phyloP scores from a whole-genome alignment of 257 asterid genomes.

The Plantago major region DNA sequence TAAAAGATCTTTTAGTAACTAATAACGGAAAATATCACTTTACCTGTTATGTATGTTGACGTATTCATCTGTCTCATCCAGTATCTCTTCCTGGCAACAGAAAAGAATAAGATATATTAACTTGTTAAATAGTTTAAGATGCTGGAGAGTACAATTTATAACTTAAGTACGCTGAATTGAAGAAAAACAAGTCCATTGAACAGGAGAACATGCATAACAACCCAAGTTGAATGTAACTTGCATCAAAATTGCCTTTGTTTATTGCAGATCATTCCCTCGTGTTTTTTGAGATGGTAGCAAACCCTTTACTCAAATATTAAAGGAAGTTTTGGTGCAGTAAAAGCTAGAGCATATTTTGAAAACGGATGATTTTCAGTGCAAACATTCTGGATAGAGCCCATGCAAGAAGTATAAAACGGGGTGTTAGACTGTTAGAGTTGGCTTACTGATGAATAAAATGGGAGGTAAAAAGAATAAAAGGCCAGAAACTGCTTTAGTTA shows the following conservation, averaged over 20 bases:
- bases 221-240: too few relatives aligned
- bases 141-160: neutral
- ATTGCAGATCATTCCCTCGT: too few relatives aligned
- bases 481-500: neutral
- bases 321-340: too few relatives aligned
- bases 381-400: too few relatives aligned
- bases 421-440: neutral
- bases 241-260: too few relatives aligned
- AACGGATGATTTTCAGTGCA: too few relatives aligned
- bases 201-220: too few relatives aligned
- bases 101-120: conserved; percentile 2
- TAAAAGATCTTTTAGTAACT: neutral
- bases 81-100: conserved; percentile 82
- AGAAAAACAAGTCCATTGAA: neutral
- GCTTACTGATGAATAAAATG: neutral
- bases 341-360: too few relatives aligned
- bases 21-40: neutral
- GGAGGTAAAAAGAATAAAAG: neutral
- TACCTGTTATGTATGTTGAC: conserved; percentile 98
- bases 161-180: neutral
- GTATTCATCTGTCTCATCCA: conserved; percentile 95
- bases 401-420: too few relatives aligned
- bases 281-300: too few relatives aligned
- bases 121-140: neutral
- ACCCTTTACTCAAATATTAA: too few relatives aligned